phyloP scores from a whole-genome alignment of 1,139 yeast species.

The Spathaspora jeffriesii region DNA sequence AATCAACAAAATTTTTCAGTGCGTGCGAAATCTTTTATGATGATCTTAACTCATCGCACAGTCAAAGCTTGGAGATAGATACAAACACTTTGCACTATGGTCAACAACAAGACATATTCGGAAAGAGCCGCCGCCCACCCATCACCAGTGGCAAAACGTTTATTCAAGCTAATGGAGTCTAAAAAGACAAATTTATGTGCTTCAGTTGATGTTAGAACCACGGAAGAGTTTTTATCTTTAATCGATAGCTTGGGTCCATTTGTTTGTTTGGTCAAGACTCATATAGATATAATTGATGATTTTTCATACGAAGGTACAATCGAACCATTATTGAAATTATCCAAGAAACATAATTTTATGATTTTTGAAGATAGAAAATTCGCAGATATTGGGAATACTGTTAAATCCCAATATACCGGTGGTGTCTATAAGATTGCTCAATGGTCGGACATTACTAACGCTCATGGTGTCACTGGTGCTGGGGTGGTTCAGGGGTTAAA shows the following conservation, averaged over 20 bases:
- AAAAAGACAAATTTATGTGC: slow-evolving; percentile 94
- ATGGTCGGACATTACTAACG: slow-evolving; percentile 98
- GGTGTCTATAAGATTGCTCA: slow-evolving; percentile 87
- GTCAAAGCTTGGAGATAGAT: no score
- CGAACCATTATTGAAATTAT: slow-evolving; percentile 65
- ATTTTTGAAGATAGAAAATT: slow-evolving; percentile 96
- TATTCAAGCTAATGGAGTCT: slow-evolving; percentile 71
- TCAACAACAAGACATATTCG: slow-evolving; percentile 47
- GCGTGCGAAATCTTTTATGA: not conserved
- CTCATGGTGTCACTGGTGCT: slow-evolving; percentile 96
- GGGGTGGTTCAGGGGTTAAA: slow-evolving; percentile 90
- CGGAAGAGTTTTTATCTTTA: slow-evolving; percentile 68
- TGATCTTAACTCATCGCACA: no score
- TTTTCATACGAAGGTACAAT: slow-evolving; percentile 81
- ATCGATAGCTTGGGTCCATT: slow-evolving; percentile 87
- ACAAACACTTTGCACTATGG: slow-evolving; percentile 13
- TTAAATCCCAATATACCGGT: slow-evolving; percentile 87
- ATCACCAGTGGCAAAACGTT: slow-evolving; percentile 78
- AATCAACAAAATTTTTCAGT: not conserved
- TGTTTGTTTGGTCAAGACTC: slow-evolving; percentile 92
- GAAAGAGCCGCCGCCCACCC: slow-evolving; percentile 71
- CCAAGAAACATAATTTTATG: slow-evolving; percentile 79
- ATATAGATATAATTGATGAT: slow-evolving; percentile 89
- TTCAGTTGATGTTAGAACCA: slow-evolving; percentile 87
- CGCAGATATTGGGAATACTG: slow-evolving; percentile 99